These are phyloP conservation scores for Monosporozyma unispora DNA, from an alignment of 805 yeast species.

Conservation along the genomic window DNA sequence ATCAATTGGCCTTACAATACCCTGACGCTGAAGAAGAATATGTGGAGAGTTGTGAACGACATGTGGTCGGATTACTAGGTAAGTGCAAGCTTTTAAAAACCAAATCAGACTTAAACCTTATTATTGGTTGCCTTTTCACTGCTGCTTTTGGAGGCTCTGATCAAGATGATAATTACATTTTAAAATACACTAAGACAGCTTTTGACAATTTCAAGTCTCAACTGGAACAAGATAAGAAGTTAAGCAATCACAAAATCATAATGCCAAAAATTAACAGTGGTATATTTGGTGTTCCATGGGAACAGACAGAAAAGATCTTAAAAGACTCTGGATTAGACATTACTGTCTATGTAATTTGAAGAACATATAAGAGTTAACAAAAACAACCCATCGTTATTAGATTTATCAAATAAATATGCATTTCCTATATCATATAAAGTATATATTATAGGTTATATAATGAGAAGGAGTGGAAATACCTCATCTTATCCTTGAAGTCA, in stretches of 20 bases:
- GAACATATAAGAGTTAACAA: background rate
- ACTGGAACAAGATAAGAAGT: conserved; percentile 1
- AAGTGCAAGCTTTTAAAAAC: conserved; percentile 26
- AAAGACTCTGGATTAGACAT: conserved; percentile 14
- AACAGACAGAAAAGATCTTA: conserved; percentile 48
- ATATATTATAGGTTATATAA: background rate
- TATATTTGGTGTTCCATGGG: conserved; percentile 75
- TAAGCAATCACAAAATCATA: conserved; percentile 29
- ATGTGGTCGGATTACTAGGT: conserved; percentile 38
- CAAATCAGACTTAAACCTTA: conserved; percentile 10
- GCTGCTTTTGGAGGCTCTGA: conserved; percentile 42
- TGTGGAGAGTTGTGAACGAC: conserved; percentile 17
- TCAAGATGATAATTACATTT: conserved; percentile 41
- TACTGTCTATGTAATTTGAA: conserved; percentile 30
- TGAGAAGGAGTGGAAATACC: background rate
- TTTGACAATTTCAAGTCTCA: conserved; percentile 35
- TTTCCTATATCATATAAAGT: background rate
- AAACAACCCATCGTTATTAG: background rate
- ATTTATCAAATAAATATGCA: background rate
- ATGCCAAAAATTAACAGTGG: conserved; percentile 82
- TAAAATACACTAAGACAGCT: conserved; percentile 42
- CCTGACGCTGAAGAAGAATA: conserved; percentile 51
- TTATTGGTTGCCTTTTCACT: conserved; percentile 66
- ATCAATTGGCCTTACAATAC: conserved; percentile 41
- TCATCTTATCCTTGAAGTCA: background rate